Evolutionary conservation across 805 yeast species (phyloP).

Genomic region (Lipomyces lipofer): DNA sequence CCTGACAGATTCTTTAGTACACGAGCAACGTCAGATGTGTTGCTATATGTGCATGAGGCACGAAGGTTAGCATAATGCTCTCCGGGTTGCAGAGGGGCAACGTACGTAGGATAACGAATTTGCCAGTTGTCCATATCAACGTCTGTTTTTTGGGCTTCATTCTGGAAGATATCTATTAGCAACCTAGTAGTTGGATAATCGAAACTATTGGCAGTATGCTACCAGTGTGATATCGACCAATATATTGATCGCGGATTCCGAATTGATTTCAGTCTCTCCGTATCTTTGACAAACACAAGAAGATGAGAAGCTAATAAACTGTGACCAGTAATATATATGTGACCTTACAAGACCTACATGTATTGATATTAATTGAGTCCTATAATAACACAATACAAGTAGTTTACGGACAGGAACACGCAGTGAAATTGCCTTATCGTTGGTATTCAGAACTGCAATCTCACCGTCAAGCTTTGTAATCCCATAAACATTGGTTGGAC

Average conservation of each 20-base stretch:
- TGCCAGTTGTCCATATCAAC: constrained; percentile 27
- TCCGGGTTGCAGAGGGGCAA: neutral
- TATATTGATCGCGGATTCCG: constrained; percentile 23
- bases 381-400: too few species aligned
- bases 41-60: neutral
- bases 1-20: constrained; percentile 13
- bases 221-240: constrained; percentile 23
- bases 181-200: neutral
- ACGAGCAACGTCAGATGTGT: constrained; percentile 12
- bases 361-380: neutral
- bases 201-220: neutral
- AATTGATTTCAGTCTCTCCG: constrained; percentile 12
- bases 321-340: neutral
- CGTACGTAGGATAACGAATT: constrained; percentile 27
- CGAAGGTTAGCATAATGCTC: too few species aligned
- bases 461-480: constrained; percentile 23
- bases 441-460: constrained; percentile 3
- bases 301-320: too few species aligned
- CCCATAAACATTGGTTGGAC: constrained; percentile 28
- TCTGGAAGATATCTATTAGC: constrained; percentile 1
- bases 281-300: neutral
- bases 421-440: constrained; percentile 6
- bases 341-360: constrained; percentile 11
- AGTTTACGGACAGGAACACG: constrained; percentile 24
- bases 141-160: constrained; percentile 5